These are phyloP conservation scores for Fusarium ramigenum DNA, from an alignment of 2,329 filamentous ascomycete species.

Conservation along the genomic window DNA sequence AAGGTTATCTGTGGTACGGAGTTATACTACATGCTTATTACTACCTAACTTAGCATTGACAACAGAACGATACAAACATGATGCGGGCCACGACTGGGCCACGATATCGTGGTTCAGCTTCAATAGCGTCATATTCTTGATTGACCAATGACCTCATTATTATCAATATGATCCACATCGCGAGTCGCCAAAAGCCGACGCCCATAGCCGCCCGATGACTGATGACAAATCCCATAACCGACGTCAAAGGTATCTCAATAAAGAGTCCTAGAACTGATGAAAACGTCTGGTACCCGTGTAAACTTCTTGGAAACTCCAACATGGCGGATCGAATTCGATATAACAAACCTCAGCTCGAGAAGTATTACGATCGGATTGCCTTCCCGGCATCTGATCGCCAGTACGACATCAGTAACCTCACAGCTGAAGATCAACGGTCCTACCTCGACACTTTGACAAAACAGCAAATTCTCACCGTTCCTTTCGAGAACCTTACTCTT, in stretches of 20 bases:
- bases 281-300: no score
- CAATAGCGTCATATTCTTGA: not conserved
- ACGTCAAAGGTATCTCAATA: not conserved
- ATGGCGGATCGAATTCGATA: constrained; percentile 17
- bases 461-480: constrained; percentile 1
- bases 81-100: not conserved
- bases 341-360: not conserved
- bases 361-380: constrained; percentile 15
- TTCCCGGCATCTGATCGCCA: not conserved
- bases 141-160: not conserved
- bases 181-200: not conserved
- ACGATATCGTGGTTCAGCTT: not conserved
- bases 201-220: not conserved
- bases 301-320: not conserved
- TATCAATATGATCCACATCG: not conserved
- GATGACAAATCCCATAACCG: not conserved
- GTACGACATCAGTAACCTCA: not conserved
- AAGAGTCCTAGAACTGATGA: no score
- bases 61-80: no score
- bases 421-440: not conserved
- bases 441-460: not conserved
- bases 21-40: not conserved
- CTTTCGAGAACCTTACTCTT: constrained; percentile 21
- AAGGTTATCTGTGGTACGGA: not conserved
- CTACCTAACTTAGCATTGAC: no score